Conservation (phyloP, 2,329 filamentous ascomycete species). For the Pseudohalonectria lignicola region DNA sequence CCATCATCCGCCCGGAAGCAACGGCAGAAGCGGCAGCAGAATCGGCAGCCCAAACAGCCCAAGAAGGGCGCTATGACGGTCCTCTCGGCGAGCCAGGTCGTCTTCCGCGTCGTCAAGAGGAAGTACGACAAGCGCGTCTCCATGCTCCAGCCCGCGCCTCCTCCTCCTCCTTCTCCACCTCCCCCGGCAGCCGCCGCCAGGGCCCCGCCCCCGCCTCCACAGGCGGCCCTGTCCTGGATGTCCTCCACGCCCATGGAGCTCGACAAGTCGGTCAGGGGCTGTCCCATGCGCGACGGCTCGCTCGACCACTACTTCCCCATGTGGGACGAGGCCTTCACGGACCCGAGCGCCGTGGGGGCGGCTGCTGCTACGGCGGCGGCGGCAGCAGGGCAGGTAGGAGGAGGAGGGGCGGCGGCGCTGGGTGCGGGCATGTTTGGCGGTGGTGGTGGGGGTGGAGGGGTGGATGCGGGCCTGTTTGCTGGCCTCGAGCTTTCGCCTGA, state of each 20-base stretch:
- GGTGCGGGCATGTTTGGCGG: constrained; percentile 1
- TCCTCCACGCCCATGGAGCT: constrained; percentile 3
- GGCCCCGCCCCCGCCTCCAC: not conserved
- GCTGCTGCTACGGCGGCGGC: not conserved
- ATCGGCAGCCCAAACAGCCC: too few species aligned
- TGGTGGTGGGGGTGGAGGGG: constrained; percentile 1
- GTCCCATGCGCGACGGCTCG: constrained; percentile 41
- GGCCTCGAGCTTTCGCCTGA: too few species aligned
- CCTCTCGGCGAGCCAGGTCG: constrained; percentile 30
- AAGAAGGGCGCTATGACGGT: constrained; percentile 21
- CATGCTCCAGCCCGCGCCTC: constrained; percentile 9
- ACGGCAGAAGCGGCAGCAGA: constrained; percentile 10
- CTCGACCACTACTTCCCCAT: constrained; percentile 31
- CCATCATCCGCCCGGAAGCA: too few species aligned
- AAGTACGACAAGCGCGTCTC: constrained; percentile 33
- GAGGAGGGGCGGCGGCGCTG: too few species aligned
- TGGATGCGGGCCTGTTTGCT: not conserved
- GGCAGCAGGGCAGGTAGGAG: too few species aligned
- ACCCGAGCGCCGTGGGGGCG: not conserved
- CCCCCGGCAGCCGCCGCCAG: not conserved
- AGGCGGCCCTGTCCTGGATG: not conserved
- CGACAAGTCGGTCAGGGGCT: constrained; percentile 18
- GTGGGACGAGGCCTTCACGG: constrained; percentile 28
- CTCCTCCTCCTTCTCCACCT: not conserved
- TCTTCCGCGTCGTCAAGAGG: constrained; percentile 31